A percentile compares a stretch with the other conserved stretches of the same genome.
Conservation (phyloP, 768 basidiomycete genomes). For the Polyporus arcularius region DNA sequence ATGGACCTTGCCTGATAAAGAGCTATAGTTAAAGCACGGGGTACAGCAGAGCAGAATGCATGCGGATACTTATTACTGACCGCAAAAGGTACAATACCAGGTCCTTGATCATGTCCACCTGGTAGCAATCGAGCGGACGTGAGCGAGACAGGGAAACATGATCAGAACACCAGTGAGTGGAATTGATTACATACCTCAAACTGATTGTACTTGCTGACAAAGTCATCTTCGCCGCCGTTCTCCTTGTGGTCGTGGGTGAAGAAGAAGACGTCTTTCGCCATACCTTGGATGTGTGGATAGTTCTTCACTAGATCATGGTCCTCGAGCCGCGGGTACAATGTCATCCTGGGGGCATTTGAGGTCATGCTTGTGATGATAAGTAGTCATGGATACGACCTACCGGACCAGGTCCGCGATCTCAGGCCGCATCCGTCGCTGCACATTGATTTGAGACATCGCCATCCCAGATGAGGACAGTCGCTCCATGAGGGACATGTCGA, state of each 20-base stretch:
- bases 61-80: conserved; percentile 26
- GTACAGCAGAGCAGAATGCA: neutral
- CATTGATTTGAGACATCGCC: conserved; percentile 68
- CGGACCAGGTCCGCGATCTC: conserved; percentile 62
- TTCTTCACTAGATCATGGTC: conserved; percentile 54
- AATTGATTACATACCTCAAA: conserved; percentile 52
- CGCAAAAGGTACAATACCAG: conserved; percentile 52
- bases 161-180: conserved; percentile 3
- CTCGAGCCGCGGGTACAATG: conserved; percentile 60
- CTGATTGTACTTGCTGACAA: conserved; percentile 61
- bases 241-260: conserved; percentile 62
- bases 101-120: conserved; percentile 49
- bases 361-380: no score
- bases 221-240: conserved; percentile 58
- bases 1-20: conserved; percentile 40
- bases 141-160: neutral
- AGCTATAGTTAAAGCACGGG: no score
- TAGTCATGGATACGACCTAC: conserved; percentile 29
- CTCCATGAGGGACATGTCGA: conserved; percentile 73
- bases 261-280: conserved; percentile 68
- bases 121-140: neutral
- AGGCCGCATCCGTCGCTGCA: conserved; percentile 78
- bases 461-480: conserved; percentile 58
- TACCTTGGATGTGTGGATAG: conserved; percentile 63
- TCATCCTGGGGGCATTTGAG: conserved; percentile 38